These are phyloP conservation scores for Mycena indigotica DNA, from an alignment of 768 basidiomycete species.

Conservation along the genomic window DNA sequence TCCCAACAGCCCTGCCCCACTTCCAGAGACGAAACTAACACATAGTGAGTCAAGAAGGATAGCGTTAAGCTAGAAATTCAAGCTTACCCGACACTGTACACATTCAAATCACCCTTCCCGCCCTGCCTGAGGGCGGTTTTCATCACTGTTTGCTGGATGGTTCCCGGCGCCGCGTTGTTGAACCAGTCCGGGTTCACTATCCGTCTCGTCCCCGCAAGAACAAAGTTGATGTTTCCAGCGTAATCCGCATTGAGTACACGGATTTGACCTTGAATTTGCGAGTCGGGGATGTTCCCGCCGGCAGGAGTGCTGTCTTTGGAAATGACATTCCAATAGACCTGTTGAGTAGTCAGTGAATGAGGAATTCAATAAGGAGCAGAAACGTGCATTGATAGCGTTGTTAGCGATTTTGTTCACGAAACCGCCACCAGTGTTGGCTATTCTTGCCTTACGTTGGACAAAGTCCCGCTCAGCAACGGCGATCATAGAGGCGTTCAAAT, in stretches of 20 bases:
- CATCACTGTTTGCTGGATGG: conserved; percentile 35
- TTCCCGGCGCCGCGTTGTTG: conserved; percentile 35
- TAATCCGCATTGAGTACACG: conserved; percentile 44
- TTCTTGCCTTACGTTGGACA: too few species aligned
- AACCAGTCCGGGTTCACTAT: conserved; percentile 45
- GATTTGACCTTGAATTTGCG: conserved; percentile 39
- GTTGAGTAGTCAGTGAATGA: neutral
- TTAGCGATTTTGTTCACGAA: too few species aligned
- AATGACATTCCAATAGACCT: neutral
- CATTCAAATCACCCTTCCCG: neutral
- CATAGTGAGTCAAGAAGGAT: neutral
- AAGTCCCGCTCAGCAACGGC: too few species aligned
- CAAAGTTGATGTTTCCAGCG: conserved; percentile 37
- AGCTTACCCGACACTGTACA: neutral
- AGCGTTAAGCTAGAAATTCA: neutral
- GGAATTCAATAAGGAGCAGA: neutral
- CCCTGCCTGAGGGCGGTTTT: conserved; percentile 10
- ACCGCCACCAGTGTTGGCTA: too few species aligned
- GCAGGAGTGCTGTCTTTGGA: neutral
- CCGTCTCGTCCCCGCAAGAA: conserved; percentile 34
- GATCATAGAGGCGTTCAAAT: too few species aligned
- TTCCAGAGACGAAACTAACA: neutral
- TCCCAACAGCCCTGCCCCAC: conserved; percentile 41
- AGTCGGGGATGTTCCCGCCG: neutral
- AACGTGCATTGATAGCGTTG: conserved; percentile 13